A percentile compares a stretch with the other conserved stretches of the same genome.
Evolutionary conservation across 2,329 filamentous ascomycete genomes (phyloP).

Genomic region (Exophiala mesophila): DNA sequence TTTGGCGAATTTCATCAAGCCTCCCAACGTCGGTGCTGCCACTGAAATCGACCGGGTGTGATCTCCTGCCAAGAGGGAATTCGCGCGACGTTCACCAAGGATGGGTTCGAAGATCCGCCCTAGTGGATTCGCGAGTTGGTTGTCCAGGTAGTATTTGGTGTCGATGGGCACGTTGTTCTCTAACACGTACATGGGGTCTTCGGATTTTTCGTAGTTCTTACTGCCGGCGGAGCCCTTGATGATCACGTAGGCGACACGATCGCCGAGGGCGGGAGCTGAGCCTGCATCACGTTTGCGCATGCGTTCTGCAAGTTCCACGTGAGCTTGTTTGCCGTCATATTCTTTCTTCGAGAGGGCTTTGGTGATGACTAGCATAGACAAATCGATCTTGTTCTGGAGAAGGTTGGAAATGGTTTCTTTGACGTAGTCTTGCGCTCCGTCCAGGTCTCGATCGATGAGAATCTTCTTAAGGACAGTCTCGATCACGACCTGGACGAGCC

Average conservation of each 20-base stretch:
- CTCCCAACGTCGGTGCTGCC: slow-evolving; percentile 83
- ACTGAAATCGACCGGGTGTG: slow-evolving; percentile 94
- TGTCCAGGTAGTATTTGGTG: slow-evolving; percentile 97
- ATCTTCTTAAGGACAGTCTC: slow-evolving; percentile 96
- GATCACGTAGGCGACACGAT: slow-evolving; percentile 98
- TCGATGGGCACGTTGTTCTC: slow-evolving; percentile 98
- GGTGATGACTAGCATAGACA: slow-evolving; percentile 98
- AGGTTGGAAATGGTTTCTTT: slow-evolving; percentile 93
- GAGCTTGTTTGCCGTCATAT: slow-evolving; percentile 89
- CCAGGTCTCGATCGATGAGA: slow-evolving; percentile 84
- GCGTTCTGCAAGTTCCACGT: slow-evolving; percentile 88
- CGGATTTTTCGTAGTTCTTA: slow-evolving; percentile 95
- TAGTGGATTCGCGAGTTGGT: slow-evolving; percentile 92
- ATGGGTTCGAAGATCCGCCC: slow-evolving; percentile 97
- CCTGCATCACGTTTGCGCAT: slow-evolving; percentile 97
- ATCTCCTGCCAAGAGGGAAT: slow-evolving; percentile 79
- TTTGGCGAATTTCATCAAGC: slow-evolving; percentile 97
- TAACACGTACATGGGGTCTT: slow-evolving; percentile 93
- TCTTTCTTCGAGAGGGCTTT: slow-evolving; percentile 89
- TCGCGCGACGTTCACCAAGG: slow-evolving; percentile 85
- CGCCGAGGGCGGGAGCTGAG: slow-evolving; percentile 84
- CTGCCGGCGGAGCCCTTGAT: slow-evolving; percentile 82
- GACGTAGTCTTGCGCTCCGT: slow-evolving; percentile 90
- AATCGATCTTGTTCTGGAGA: slow-evolving; percentile 94
- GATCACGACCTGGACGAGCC: slow-evolving; percentile 92